Base-by-base conservation (phyloP, 2,329 filamentous ascomycete genomes). In the Elsinoe arachidis region DNA sequence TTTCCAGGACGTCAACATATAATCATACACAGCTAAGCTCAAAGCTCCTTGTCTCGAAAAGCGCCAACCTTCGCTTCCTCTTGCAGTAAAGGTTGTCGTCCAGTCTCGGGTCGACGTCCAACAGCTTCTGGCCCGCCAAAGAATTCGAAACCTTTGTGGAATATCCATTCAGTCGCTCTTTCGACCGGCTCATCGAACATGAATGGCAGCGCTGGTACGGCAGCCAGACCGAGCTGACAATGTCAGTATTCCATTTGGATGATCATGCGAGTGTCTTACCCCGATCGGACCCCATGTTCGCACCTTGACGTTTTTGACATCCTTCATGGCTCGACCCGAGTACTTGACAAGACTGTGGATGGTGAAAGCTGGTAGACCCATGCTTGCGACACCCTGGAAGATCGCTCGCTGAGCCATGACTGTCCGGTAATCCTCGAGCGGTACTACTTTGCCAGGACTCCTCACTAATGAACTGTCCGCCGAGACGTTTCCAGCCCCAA, bases 111-210 rank as follows among this genome's bases (percentile, higher is more conserved):
- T 26, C 68, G 63, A 15, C 72, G 69, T 5, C 69, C 71, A 2
- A 84, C 80, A 14, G 81, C 81, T 46, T 76, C 72, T 52, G 79
- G 76, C 0, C 82, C 91, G 2, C 88, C 90, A 58, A 90, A 80
- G 1, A 80, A 69, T 67, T 84, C 80, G 68, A 96, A 93, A 0
- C 80, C 87, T 65, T 85, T 88, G 66, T 95, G 88, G 75, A 97
- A 97, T 2, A 80, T 71, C 86, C 86, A 96, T 68, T 97, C 91
- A 0, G 96, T 89, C 0, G 88, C 90, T 61, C 90, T 81, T 73
- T 97, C 93, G 5, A 99, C 90, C 0, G 93, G 92, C 70, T 95
- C 81, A 67, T 99, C 91, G 65, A 96, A 96, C 57, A 96, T 73
- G 59, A 80, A 84, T 0, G 91, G 92, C 58, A 96, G 72, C 70